Evolutionary conservation across 495 filamentous ascomycete species (phyloP).

Genomic region (Mytilinidion resinicola): DNA sequence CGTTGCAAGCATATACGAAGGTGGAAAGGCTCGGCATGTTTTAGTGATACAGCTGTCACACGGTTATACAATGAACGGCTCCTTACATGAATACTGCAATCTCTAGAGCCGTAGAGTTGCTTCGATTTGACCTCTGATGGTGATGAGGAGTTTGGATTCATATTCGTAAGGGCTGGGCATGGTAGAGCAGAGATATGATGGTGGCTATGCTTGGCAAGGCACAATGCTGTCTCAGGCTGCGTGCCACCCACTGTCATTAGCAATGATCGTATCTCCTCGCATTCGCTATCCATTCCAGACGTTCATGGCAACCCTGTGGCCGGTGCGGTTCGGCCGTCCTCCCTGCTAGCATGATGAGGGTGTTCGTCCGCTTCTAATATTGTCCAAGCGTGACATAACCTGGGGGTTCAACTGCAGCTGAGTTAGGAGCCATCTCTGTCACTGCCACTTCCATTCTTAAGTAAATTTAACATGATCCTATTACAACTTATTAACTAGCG

Average conservation of each 20-base stretch:
- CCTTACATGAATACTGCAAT: conserved; percentile 5
- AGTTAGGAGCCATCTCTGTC: too few species aligned
- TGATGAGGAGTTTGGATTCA: neutral
- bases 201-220: neutral
- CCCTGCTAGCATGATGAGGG: too few species aligned
- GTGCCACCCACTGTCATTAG: neutral
- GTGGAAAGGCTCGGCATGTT: neutral
- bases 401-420: too few species aligned
- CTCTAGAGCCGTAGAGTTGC: neutral
- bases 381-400: too few species aligned
- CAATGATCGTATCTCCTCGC: neutral
- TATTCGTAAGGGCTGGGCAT: neutral
- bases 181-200: neutral
- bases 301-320: neutral
- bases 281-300: neutral
- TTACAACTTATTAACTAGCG: too few species aligned
- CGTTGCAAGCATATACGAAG: conserved; percentile 5
- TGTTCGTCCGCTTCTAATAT: too few species aligned
- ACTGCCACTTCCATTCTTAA: too few species aligned
- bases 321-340: neutral
- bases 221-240: neutral
- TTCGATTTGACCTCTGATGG: neutral
- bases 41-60: conserved; percentile 3
- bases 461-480: too few species aligned
- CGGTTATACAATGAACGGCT: conserved; percentile 1